Percentiles rank a stretch among this genome's conserved stretches.
These are phyloP conservation scores for Talaromyces stipitatus DNA, from an alignment of 495 filamentous ascomycete genomes.

Conservation along the genomic window DNA sequence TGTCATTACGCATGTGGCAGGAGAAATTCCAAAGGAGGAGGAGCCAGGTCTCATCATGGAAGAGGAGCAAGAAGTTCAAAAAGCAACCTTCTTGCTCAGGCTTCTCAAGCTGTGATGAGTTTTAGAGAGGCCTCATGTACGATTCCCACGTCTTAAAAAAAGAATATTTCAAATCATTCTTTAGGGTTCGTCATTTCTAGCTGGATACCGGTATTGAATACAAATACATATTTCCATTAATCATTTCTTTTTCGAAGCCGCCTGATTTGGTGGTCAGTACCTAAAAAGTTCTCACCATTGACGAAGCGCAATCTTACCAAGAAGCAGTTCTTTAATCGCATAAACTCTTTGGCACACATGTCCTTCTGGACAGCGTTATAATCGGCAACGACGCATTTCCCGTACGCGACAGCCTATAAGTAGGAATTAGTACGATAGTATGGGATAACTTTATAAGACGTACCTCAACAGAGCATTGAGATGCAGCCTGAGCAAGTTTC, in stretches of 20 bases:
- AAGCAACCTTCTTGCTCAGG: slow-evolving; percentile 76
- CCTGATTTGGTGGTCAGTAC: slow-evolving; percentile 19
- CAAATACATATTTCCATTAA: neutral
- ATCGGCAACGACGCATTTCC: slow-evolving; percentile 85
- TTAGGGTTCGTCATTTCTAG: slow-evolving; percentile 1
- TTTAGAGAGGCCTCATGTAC: neutral
- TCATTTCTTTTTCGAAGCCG: slow-evolving; percentile 32
- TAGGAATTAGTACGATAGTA: neutral
- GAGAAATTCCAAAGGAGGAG: slow-evolving; percentile 48
- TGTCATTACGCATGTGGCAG: slow-evolving; percentile 54
- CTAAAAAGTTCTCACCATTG: neutral
- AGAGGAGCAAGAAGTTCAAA: slow-evolving; percentile 86
- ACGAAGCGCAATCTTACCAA: slow-evolving; percentile 47
- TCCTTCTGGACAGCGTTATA: slow-evolving; percentile 89
- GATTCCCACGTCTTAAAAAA: neutral
- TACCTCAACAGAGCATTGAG: slow-evolving; percentile 80
- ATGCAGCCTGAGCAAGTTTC: slow-evolving; percentile 74
- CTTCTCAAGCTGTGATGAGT: slow-evolving; percentile 55
- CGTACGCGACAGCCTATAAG: slow-evolving; percentile 70
- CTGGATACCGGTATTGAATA: neutral
- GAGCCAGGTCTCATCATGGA: slow-evolving; percentile 62
- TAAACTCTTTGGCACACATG: slow-evolving; percentile 80
- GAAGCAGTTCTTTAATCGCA: slow-evolving; percentile 82
- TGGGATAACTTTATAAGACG: neutral
- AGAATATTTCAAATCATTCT: neutral